Percentiles rank a stretch among this genome's conserved stretches.
These are phyloP conservation scores for Basidioascus undulatus DNA, from an alignment of 768 basidiomycete genomes.

Conservation along the genomic window DNA sequence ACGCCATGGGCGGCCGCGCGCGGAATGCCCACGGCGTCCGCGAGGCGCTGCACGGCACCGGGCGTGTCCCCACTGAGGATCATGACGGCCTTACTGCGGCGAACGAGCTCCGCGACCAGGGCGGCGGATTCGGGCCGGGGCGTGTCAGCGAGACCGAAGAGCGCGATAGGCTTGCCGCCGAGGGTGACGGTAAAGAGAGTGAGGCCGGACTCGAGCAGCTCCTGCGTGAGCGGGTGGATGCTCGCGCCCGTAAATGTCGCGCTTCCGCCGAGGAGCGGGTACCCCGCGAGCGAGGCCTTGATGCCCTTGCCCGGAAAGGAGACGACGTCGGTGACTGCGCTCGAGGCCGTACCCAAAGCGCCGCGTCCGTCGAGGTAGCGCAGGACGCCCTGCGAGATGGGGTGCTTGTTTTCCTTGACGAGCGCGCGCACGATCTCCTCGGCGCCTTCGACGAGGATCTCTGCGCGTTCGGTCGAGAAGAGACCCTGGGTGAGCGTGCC, in stretches of 20 bases:
- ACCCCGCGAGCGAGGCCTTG: background rate
- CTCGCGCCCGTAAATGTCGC: constrained; percentile 18
- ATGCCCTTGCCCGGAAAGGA: constrained; percentile 14
- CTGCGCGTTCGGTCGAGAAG: background rate
- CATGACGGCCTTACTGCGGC: background rate
- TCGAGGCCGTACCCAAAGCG: no score
- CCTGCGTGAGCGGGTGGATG: constrained; percentile 14
- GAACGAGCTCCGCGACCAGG: background rate
- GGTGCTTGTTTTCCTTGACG: no score
- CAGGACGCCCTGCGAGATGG: no score
- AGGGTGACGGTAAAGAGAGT: constrained; percentile 6
- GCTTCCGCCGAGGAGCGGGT: constrained; percentile 17
- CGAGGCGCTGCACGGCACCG: no score
- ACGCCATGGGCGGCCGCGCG: no score
- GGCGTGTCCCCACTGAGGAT: no score
- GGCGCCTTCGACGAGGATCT: no score
- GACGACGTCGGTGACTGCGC: no score
- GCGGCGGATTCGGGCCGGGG: constrained; percentile 1
- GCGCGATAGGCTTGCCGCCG: constrained; percentile 1
- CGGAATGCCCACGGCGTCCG: no score
- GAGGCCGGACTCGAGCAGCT: background rate
- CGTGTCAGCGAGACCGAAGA: constrained; percentile 4
- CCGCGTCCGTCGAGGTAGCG: constrained; percentile 1
- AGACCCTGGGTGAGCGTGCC: constrained; percentile 2
- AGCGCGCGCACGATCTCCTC: constrained; percentile 18